Conservation (phyloP, 148 eudicot genomes). For the Rhododendron molle region DNA sequence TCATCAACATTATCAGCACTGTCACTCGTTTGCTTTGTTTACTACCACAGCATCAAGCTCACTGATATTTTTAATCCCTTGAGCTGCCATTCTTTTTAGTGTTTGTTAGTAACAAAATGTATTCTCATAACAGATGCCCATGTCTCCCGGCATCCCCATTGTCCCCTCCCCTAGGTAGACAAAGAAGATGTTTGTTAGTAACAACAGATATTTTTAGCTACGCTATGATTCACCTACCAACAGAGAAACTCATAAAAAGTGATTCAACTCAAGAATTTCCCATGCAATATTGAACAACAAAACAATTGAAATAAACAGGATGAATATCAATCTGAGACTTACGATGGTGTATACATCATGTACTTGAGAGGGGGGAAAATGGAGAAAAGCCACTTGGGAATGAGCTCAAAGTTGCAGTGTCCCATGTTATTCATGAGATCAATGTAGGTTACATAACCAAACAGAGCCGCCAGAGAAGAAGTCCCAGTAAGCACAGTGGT, state of each 20-base stretch:
- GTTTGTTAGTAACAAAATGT: neutral
- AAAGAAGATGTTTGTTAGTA: neutral
- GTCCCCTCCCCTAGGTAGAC: neutral
- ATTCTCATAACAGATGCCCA: too few species aligned
- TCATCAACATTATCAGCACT: neutral
- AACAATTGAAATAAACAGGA: neutral
- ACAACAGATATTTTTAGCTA: too few species aligned
- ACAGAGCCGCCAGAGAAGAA: conserved; percentile 16
- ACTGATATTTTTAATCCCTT: neutral
- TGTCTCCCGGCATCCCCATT: neutral
- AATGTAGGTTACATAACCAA: conserved; percentile 40
- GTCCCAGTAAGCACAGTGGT: conserved; percentile 18
- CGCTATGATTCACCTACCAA: neutral
- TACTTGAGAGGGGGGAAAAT: conserved; percentile 71
- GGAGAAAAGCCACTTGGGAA: conserved; percentile 49
- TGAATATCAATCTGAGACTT: conserved; percentile 24
- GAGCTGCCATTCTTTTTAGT: neutral
- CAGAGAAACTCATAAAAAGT: neutral
- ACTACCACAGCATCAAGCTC: neutral
- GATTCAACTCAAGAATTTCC: neutral
- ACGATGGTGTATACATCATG: conserved; percentile 69
- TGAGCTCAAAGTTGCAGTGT: conserved; percentile 70
- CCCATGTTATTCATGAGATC: conserved; percentile 78
- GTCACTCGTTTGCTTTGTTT: neutral
- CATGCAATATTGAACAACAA: neutral